Conservation (phyloP, 805 yeast genomes). For the Ogataea pini region DNA sequence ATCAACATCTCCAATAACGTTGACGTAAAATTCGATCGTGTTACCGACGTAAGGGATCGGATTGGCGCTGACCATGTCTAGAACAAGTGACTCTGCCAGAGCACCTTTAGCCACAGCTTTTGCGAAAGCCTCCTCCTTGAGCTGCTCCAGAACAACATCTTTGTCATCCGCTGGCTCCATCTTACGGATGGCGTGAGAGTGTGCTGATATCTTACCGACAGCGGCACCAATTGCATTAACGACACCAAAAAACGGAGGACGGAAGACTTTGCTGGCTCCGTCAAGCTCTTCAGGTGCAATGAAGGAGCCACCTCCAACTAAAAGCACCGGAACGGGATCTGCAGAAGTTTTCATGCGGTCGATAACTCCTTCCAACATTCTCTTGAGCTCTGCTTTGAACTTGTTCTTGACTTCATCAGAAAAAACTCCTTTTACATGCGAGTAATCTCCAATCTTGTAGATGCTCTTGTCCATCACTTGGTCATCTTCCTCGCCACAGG, state of each 20-base stretch:
- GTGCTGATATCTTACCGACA: constrained; percentile 42
- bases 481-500: constrained; percentile 21
- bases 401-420: background rate
- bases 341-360: constrained; percentile 46
- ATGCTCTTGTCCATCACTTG: constrained; percentile 32
- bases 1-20: constrained; percentile 47
- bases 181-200: constrained; percentile 17
- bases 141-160: constrained; percentile 19
- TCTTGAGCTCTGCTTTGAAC: constrained; percentile 16
- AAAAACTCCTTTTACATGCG: constrained; percentile 6
- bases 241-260: constrained; percentile 42
- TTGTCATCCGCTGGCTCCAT: constrained; percentile 19
- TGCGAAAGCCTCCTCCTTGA: constrained; percentile 22
- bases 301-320: constrained; percentile 51
- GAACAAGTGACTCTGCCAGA: constrained; percentile 22
- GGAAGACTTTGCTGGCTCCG: constrained; percentile 43
- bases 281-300: constrained; percentile 35
- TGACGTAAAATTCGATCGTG: constrained; percentile 38
- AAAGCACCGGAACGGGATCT: constrained; percentile 42
- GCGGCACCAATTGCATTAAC: constrained; percentile 55
- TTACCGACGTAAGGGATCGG: constrained; percentile 37
- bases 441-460: constrained; percentile 29
- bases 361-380: constrained; percentile 38
- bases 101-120: constrained; percentile 31
- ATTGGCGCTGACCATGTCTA: constrained; percentile 27